Base-by-base conservation (phyloP, 1,139 yeast species). In the Pichia sp. region DNA sequence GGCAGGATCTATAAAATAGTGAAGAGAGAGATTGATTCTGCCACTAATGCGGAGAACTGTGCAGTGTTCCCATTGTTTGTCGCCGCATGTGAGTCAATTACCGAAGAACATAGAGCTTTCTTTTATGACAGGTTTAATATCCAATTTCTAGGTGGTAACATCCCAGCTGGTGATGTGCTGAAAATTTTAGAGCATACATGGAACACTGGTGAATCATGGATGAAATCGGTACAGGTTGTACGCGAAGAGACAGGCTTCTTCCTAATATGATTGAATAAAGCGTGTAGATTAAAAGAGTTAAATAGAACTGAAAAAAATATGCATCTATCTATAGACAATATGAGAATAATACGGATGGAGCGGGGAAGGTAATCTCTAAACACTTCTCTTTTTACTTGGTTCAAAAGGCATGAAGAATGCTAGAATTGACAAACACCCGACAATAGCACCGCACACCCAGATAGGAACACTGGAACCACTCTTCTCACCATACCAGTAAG, bases 391-490 rank as follows among this genome's bases (percentile, higher is more conserved):
- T 13, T 39, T 41, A 15, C 62, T 50, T 23, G 77, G 76, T 46
- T 72, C 78, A 44, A 60, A 72, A 4, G 77, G 77, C 38, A 72
- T 58, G 30, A 60, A 49, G 28, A 64, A 47, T 1, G 74, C 66
- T 14, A 69, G 41, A 14, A 68, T 33, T 1, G 72, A 72, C 34
- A 68, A 52, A 11, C 55, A 55, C 5, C 74, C 73, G 42, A 69
- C 66, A 42, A 67, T 56, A 1, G 74, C 75, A 21, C 78, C 81
- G 55, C 75, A 67, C 12, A 73, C 72, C 67, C 73, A 74, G 35
- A 74, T 69, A 2, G 79, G 79, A 24, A 66, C 68, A 11, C 67
- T 42, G 3, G 74, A 60, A 8, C 59, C 56, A 10, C 71, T 59
- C 33, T 60, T 48, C 33, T 66, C 60, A 32, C 69, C 63, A 48